phyloP scores from a whole-genome alignment of 768 basidiomycete species.

The Leccinum subgranulosum region DNA sequence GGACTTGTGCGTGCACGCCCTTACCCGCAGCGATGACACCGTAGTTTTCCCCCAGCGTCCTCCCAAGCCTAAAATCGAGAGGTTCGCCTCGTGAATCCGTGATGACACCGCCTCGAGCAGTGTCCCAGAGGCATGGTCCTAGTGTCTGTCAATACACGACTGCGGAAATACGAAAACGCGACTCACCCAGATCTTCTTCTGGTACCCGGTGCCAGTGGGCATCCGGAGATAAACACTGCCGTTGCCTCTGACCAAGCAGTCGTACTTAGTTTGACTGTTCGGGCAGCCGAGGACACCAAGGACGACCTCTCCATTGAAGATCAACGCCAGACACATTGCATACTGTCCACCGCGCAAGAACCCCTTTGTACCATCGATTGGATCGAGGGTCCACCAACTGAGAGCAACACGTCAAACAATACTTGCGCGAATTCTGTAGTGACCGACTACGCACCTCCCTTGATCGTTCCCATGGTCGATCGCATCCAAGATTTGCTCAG shows the following conservation, averaged over 20 bases:
- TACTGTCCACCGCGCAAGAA: slow-evolving; percentile 92
- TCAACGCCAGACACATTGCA: slow-evolving; percentile 85
- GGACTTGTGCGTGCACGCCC: slow-evolving; percentile 62
- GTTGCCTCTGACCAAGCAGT: slow-evolving; percentile 80
- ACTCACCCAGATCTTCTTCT: slow-evolving; percentile 94
- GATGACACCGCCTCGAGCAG: slow-evolving; percentile 79
- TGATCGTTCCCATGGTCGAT: slow-evolving; percentile 81
- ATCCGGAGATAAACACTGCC: slow-evolving; percentile 80
- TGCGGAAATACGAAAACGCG: no score
- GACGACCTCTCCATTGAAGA: slow-evolving; percentile 73
- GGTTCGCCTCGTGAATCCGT: slow-evolving; percentile 76
- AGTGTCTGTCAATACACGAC: background rate
- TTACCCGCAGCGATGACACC: slow-evolving; percentile 84
- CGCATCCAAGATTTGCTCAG: slow-evolving; percentile 46
- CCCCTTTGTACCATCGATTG: slow-evolving; percentile 92
- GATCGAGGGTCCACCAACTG: slow-evolving; percentile 85
- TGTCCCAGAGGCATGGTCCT: slow-evolving; percentile 91
- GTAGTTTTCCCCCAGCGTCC: slow-evolving; percentile 82
- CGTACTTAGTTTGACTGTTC: slow-evolving; percentile 94
- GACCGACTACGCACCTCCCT: slow-evolving; percentile 62
- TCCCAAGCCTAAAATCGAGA: slow-evolving; percentile 83
- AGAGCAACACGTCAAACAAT: background rate
- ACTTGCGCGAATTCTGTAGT: background rate
- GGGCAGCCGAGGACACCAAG: slow-evolving; percentile 92
- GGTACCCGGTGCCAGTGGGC: slow-evolving; percentile 74